A percentile compares a stretch with the other conserved stretches of the same genome.
phyloP scores from a whole-genome alignment of 495 filamentous ascomycete genomes.

The Monascus purpureus region DNA sequence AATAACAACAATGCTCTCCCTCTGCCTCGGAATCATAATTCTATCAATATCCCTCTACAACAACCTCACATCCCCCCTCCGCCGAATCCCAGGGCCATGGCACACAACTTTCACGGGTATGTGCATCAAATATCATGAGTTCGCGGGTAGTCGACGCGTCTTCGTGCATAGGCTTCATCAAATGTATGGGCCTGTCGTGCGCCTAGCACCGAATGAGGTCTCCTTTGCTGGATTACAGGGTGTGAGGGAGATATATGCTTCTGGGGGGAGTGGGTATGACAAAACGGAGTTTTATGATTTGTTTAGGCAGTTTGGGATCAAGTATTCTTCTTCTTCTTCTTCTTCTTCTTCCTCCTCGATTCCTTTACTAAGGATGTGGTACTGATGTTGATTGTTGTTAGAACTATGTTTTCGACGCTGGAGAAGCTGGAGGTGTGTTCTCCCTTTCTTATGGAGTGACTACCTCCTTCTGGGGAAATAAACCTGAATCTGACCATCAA shows the following conservation, averaged over 20 bases:
- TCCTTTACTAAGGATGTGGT: background rate
- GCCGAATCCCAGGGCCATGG: conserved; percentile 36
- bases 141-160: conserved; percentile 35
- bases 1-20: too few species aligned
- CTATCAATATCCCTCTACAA: too few species aligned
- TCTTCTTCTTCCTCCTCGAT: conserved; percentile 1
- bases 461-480: too few species aligned
- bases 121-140: conserved; percentile 43
- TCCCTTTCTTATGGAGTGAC: too few species aligned
- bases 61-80: background rate
- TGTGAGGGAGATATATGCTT: conserved; percentile 53
- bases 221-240: conserved; percentile 43
- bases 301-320: conserved; percentile 43
- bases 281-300: conserved; percentile 55
- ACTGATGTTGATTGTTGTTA: conserved; percentile 4
- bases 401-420: conserved; percentile 49
- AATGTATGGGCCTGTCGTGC: conserved; percentile 41
- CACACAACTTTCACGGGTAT: conserved; percentile 37
- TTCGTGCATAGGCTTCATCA: conserved; percentile 43
- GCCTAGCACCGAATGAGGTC: conserved; percentile 46
- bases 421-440: conserved; percentile 37
- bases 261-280: conserved; percentile 50
- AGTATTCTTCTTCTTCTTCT: conserved; percentile 15
- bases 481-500: conserved; percentile 8
- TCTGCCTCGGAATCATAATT: too few species aligned